Percentiles rank a stretch among this genome's conserved stretches.
These are phyloP conservation scores for Darksidea phi DNA, from an alignment of 495 filamentous ascomycete genomes.

Conservation along the genomic window DNA sequence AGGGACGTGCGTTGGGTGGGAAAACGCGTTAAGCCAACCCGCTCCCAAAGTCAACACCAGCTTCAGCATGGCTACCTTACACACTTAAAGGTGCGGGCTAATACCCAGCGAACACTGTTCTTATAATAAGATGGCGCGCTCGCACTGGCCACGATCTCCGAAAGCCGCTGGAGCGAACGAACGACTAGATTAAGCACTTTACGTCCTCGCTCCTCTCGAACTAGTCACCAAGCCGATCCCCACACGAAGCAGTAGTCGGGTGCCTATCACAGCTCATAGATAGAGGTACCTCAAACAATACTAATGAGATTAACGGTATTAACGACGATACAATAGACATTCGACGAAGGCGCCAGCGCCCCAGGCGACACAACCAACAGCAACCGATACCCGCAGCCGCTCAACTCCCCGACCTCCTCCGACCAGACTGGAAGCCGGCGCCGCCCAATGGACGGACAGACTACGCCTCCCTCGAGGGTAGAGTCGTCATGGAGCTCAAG, in stretches of 20 bases:
- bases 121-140: too few relatives aligned
- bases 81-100: too few relatives aligned
- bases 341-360: constrained; percentile 51
- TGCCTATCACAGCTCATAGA: too few relatives aligned
- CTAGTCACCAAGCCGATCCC: too few relatives aligned
- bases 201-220: too few relatives aligned
- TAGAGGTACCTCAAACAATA: constrained; percentile 56
- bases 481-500: constrained; percentile 83
- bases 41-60: too few relatives aligned
- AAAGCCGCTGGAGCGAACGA: too few relatives aligned
- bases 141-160: too few relatives aligned
- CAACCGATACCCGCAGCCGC: constrained; percentile 69
- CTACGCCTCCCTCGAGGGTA: constrained; percentile 80
- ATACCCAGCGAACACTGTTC: too few relatives aligned
- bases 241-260: too few relatives aligned
- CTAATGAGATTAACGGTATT: constrained; percentile 48
- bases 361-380: constrained; percentile 39
- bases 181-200: too few relatives aligned
- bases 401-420: constrained; percentile 69
- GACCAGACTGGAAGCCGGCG: constrained; percentile 53
- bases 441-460: constrained; percentile 63
- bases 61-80: too few relatives aligned
- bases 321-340: constrained; percentile 54
- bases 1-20: neutral
- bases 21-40: neutral